phyloP scores from a whole-genome alignment of 495 filamentous ascomycete genomes.

The Penicillium roqueforti region DNA sequence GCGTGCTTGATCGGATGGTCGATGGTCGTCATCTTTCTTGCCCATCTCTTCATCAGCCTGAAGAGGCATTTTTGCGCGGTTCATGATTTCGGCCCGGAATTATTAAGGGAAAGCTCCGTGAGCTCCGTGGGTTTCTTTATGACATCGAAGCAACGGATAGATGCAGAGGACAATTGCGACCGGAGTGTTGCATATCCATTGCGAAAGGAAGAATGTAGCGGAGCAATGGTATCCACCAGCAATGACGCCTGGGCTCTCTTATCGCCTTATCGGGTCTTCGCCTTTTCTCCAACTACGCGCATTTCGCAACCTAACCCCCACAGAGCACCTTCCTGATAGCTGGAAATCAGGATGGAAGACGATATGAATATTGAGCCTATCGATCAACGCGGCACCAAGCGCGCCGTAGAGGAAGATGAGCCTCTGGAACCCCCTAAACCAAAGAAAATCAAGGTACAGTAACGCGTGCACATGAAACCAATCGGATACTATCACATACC shows the following conservation, averaged over 20 bases:
- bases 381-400: constrained; percentile 57
- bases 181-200: neutral
- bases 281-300: constrained; percentile 15
- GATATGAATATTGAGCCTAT: constrained; percentile 42
- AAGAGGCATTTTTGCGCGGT: constrained; percentile 42
- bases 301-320: constrained; percentile 6
- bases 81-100: constrained; percentile 30
- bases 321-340: neutral
- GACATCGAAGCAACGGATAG: neutral
- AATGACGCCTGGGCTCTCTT: constrained; percentile 15
- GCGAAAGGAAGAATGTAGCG: neutral
- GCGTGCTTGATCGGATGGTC: constrained; percentile 25
- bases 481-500: neutral
- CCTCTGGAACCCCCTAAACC: constrained; percentile 40
- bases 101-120: constrained; percentile 15
- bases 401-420: constrained; percentile 51
- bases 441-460: constrained; percentile 61
- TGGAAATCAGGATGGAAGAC: constrained; percentile 34
- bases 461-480: neutral
- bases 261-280: constrained; percentile 19
- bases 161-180: neutral
- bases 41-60: constrained; percentile 63
- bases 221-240: constrained; percentile 4
- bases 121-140: constrained; percentile 11
- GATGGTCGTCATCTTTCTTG: constrained; percentile 65